phyloP scores from a whole-genome alignment of 805 yeast species.

The Lipomyces oligophaga region DNA sequence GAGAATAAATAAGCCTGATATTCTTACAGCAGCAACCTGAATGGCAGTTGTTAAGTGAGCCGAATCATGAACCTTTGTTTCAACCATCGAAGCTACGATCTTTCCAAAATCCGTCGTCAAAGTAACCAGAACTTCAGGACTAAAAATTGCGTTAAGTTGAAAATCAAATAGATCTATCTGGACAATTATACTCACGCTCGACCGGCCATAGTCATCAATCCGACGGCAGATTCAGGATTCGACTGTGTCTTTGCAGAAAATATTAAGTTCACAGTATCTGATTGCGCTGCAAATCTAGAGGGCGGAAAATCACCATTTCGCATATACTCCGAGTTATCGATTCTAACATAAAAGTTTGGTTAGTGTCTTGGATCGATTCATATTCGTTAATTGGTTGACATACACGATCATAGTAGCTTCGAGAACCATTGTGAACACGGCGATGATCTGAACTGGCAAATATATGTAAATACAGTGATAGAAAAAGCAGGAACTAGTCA shows the following conservation, averaged over 20 bases:
- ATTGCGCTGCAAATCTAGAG: conserved; percentile 86
- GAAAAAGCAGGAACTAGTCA: not conserved
- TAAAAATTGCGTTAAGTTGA: conserved; percentile 31
- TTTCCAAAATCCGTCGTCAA: conserved; percentile 84
- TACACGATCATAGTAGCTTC: conserved; percentile 92
- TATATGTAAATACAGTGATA: not conserved
- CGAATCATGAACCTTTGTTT: conserved; percentile 63
- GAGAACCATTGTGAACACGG: conserved; percentile 51
- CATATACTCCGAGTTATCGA: conserved; percentile 94
- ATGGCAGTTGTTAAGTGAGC: conserved; percentile 74
- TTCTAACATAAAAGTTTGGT: conserved; percentile 37
- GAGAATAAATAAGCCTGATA: no score
- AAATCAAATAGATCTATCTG: not conserved
- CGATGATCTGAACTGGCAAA: not conserved
- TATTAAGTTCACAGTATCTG: conserved; percentile 80
- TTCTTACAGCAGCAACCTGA: conserved; percentile 70
- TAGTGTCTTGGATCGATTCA: not conserved
- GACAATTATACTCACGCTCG: conserved; percentile 33
- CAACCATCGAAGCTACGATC: conserved; percentile 78
- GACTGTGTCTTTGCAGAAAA: conserved; percentile 81
- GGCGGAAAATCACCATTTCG: conserved; percentile 92
- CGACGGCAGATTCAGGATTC: conserved; percentile 93
- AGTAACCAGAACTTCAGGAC: conserved; percentile 84
- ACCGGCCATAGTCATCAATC: conserved; percentile 85
- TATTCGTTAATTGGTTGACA: conserved; percentile 12